Conservation (phyloP, 345 rosid genomes). For the Jatropha curcas region DNA sequence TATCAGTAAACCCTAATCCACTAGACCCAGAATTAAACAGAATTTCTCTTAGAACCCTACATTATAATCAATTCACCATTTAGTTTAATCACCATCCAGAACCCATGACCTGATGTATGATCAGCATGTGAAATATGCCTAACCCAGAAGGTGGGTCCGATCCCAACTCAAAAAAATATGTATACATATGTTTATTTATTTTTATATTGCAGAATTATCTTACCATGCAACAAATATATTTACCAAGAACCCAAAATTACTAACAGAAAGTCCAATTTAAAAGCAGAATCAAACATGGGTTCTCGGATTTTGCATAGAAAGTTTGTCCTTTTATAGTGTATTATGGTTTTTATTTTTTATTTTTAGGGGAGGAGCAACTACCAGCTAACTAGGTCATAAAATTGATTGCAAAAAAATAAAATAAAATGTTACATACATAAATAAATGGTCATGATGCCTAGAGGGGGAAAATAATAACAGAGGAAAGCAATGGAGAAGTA, state of each 20-base stretch:
- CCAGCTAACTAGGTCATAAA: constrained; percentile 10
- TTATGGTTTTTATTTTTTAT: neutral
- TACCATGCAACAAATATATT: neutral
- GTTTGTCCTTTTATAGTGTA: neutral
- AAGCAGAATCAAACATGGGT: constrained; percentile 12
- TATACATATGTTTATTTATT: too few relatives aligned
- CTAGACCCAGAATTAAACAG: constrained; percentile 18
- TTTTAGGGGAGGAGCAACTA: neutral
- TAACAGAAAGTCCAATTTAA: neutral
- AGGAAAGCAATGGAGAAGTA: constrained; percentile 4
- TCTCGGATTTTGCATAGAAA: neutral
- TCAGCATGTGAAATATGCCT: constrained; percentile 15
- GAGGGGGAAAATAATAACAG: constrained; percentile 1
- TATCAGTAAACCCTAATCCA: constrained; percentile 23
- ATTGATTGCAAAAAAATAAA: constrained; percentile 3
- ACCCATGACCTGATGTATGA: constrained; percentile 17
- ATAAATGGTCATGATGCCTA: neutral
- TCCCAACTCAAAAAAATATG: constrained; percentile 9
- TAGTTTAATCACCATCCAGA: constrained; percentile 1
- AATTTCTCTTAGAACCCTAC: constrained; percentile 4
- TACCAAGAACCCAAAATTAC: neutral
- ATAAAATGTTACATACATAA: constrained; percentile 4
- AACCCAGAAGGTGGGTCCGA: constrained; percentile 17
- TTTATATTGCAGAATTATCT: too few relatives aligned
- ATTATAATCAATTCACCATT: constrained; percentile 8